Percentiles rank a stretch among this genome's conserved stretches.
Conservation (phyloP, 768 basidiomycete genomes). For the Porphyrellus cyaneotinctus region DNA sequence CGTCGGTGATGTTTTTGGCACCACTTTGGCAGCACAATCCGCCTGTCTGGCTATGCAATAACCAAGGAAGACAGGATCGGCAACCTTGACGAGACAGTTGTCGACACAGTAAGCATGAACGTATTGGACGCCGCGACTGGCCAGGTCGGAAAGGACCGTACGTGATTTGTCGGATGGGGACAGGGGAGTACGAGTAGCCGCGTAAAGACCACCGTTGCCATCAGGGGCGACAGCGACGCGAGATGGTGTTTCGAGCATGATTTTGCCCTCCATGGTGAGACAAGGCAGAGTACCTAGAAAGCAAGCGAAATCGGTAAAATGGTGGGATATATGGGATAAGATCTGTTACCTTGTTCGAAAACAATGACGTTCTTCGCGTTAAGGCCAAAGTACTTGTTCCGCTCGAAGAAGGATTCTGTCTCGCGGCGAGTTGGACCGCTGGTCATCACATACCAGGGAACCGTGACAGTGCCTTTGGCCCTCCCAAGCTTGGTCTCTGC, state of each 20-base stretch:
- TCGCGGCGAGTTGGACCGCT: constrained; percentile 89
- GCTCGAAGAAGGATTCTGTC: constrained; percentile 81
- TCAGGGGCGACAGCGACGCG: constrained; percentile 93
- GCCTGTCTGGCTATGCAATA: constrained; percentile 86
- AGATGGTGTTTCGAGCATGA: constrained; percentile 76
- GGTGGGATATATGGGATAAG: neutral
- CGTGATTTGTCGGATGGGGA: constrained; percentile 51
- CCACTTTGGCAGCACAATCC: constrained; percentile 94
- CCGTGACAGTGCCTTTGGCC: constrained; percentile 56
- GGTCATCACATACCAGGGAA: constrained; percentile 99
- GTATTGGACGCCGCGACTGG: constrained; percentile 71
- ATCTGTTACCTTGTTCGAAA: constrained; percentile 87
- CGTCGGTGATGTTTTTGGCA: constrained; percentile 78
- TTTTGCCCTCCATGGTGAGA: constrained; percentile 89
- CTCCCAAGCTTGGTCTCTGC: constrained; percentile 57
- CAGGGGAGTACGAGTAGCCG: constrained; percentile 80
- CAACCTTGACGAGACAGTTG: constrained; percentile 96
- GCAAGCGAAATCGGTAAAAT: neutral
- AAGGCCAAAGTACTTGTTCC: constrained; percentile 80
- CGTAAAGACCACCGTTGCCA: constrained; percentile 96
- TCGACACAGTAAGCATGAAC: constrained; percentile 97
- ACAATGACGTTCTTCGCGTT: constrained; percentile 75
- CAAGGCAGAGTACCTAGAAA: constrained; percentile 87
- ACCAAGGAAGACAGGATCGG: constrained; percentile 95
- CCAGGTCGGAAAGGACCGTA: constrained; percentile 83